phyloP scores from a whole-genome alignment of 257 asterid genomes.

The Solanum peruvianum region DNA sequence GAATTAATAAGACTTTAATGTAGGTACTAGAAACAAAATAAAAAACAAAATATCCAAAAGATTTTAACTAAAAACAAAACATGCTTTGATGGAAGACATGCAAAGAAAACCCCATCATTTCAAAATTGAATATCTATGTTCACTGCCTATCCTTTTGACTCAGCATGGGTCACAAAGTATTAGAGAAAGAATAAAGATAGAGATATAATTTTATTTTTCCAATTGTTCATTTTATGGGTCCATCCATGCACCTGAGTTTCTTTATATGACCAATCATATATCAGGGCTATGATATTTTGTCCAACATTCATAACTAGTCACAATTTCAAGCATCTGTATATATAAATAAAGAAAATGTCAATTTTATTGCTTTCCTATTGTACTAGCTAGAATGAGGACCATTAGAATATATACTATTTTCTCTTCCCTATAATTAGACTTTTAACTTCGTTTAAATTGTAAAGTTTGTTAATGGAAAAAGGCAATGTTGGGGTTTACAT shows the following conservation, averaged over 20 bases:
- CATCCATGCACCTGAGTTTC: conserved; percentile 6
- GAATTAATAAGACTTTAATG: background rate
- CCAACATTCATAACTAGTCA: background rate
- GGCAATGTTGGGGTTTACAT: background rate
- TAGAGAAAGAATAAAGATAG: conserved; percentile 8
- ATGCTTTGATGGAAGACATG: background rate
- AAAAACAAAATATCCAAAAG: background rate
- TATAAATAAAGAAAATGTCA: background rate
- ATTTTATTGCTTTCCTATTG: background rate
- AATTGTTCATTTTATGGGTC: conserved; percentile 4
- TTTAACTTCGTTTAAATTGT: background rate
- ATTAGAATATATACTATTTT: background rate
- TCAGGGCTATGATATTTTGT: background rate
- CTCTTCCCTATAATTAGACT: background rate
- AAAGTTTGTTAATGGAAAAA: background rate
- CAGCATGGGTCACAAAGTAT: conserved; percentile 34
- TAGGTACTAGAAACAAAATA: too few species aligned
- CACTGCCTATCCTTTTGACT: conserved; percentile 34
- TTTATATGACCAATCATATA: conserved; percentile 1
- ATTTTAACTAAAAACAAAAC: background rate
- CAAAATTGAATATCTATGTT: conserved; percentile 22
- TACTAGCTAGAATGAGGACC: background rate
- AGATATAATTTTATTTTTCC: background rate
- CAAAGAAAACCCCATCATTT: conserved; percentile 13
- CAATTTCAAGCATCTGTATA: background rate